A percentile compares a stretch with the other conserved stretches of the same genome.
Conservation (phyloP, 768 basidiomycete genomes). For the Tulasnella sp. region DNA sequence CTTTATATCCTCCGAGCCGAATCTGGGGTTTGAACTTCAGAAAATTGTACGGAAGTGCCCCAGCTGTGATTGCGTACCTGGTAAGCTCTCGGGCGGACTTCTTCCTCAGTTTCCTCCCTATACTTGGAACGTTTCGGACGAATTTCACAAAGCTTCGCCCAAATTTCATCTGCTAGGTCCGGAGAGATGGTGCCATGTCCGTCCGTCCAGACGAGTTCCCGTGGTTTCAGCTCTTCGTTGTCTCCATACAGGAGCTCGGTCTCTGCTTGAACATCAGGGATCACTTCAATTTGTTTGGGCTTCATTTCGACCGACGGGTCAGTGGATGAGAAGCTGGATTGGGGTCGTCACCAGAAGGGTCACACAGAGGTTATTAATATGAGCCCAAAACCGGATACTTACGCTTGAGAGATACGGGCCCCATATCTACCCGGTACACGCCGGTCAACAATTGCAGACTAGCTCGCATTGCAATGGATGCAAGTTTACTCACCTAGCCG, state of each 20-base stretch:
- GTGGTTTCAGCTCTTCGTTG: background rate
- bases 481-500: constrained; percentile 52
- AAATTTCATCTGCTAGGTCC: constrained; percentile 57
- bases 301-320: constrained; percentile 61
- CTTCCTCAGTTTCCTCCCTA: constrained; percentile 33
- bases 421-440: constrained; percentile 45
- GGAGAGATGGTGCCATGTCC: constrained; percentile 76
- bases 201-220: constrained; percentile 53
- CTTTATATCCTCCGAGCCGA: constrained; percentile 79
- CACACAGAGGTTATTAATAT: background rate
- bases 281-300: constrained; percentile 56
- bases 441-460: background rate
- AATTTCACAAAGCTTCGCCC: constrained; percentile 39
- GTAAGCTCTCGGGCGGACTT: constrained; percentile 46
- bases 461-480: background rate
- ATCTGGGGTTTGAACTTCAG: constrained; percentile 39
- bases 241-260: background rate
- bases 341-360: background rate
- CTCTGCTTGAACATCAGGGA: constrained; percentile 50
- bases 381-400: background rate
- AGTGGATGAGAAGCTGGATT: constrained; percentile 58
- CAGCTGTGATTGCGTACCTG: background rate
- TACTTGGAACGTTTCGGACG: constrained; percentile 2
- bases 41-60: background rate
- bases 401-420: constrained; percentile 77